Conservation (phyloP, 2,329 filamentous ascomycete species). For the Penicillium crustosum region DNA sequence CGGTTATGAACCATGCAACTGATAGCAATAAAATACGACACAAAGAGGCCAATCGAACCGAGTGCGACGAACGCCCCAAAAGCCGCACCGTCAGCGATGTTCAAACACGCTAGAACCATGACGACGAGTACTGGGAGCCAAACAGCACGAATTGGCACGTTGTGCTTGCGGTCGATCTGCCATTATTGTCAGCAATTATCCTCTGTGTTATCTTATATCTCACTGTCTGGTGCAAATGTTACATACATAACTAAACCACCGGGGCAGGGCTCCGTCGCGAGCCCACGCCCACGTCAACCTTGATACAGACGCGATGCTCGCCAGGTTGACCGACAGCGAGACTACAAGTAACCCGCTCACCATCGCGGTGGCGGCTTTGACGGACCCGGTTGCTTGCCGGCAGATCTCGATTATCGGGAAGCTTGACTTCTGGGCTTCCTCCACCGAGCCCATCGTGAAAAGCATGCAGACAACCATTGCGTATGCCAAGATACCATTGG, state of each 20-base stretch:
- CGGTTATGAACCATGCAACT: conserved; percentile 36
- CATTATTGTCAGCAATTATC: not conserved
- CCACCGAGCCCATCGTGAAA: conserved; percentile 46
- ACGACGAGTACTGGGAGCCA: conserved; percentile 35
- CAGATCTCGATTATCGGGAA: conserved; percentile 49
- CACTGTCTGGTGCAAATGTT: not conserved
- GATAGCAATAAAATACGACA: conserved; percentile 45
- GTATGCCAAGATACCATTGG: conserved; percentile 47
- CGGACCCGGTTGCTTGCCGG: conserved; percentile 43
- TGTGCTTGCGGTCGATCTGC: conserved; percentile 34
- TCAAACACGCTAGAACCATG: conserved; percentile 39
- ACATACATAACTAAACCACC: conserved; percentile 22
- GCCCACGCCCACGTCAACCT: conserved; percentile 54
- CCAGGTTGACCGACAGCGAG: conserved; percentile 40
- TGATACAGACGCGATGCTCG: conserved; percentile 49
- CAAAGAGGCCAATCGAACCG: conserved; percentile 32
- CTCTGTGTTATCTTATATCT: not conserved
- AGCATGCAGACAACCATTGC: conserved; percentile 45
- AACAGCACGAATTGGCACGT: conserved; percentile 40
- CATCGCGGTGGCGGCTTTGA: conserved; percentile 43
- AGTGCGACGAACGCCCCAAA: conserved; percentile 41
- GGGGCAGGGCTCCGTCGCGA: conserved; percentile 48
- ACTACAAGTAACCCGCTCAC: conserved; percentile 33
- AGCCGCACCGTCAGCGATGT: conserved; percentile 42
- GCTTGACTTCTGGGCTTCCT: conserved; percentile 29